A percentile compares a stretch with the other conserved stretches of the same genome.
These are phyloP conservation scores for Maudiozyma barnettii DNA, from an alignment of 805 yeast species.

Conservation along the genomic window DNA sequence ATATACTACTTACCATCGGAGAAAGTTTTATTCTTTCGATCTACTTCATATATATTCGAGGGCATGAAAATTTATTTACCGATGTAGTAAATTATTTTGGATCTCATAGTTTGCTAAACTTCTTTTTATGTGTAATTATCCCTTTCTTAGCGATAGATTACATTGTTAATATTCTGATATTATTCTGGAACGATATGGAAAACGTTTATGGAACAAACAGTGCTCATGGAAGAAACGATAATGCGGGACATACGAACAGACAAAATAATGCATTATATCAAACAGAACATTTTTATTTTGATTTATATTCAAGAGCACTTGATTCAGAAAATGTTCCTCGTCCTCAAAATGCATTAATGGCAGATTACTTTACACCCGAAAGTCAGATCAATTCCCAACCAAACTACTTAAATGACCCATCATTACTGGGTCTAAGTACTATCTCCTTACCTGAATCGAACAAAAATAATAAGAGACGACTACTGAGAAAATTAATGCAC, in stretches of 20 bases:
- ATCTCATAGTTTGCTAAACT: conserved; percentile 22
- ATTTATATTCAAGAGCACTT: neutral
- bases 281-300: neutral
- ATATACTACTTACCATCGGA: conserved; percentile 24
- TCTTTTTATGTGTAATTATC: conserved; percentile 23
- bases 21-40: conserved; percentile 30
- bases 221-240: too few species aligned
- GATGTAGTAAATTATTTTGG: conserved; percentile 29
- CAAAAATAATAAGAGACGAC: neutral
- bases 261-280: neutral
- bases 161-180: conserved; percentile 12
- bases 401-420: neutral
- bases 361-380: neutral
- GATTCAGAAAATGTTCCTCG: neutral
- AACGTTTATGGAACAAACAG: conserved; percentile 3
- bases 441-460: neutral
- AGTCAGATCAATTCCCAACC: neutral
- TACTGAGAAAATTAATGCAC: neutral
- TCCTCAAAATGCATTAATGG: neutral
- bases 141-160: conserved; percentile 25
- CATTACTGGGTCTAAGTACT: neutral
- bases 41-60: conserved; percentile 34
- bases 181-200: conserved; percentile 19
- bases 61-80: conserved; percentile 26
- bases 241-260: neutral